Base-by-base conservation (phyloP, 129 eudicot species). In the Rutidosis leptorrhynchoides region DNA sequence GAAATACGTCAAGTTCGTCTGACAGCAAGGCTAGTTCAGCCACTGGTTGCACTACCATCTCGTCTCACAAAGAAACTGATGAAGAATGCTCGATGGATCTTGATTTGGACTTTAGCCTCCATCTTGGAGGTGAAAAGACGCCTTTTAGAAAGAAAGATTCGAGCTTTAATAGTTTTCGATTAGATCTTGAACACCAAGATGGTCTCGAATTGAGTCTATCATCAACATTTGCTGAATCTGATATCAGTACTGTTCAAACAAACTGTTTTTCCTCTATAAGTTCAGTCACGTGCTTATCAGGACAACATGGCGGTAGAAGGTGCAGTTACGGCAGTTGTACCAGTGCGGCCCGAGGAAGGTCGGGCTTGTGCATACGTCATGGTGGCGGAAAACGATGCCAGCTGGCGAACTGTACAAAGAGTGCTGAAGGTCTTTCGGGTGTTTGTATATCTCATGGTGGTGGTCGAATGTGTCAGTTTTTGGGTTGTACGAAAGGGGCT, bases 331-430 rank as follows among this genome's bases (percentile, higher is more conserved):
- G 78, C n/a, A 83, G 81, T 6, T 84, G 92, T 76, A 69, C 77
- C 29, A 79, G 80, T 1, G 91, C 91, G 26, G 86, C 96, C 40
- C 62, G 96, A 30, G 96, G 96, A 27, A 88, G 82, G 60, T 84
- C 96, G 6, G 96, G 96, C 19, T 43, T 88, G 66, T 88, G 92
- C 77, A 88, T 88, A 33, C 83, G 92, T 29, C 96, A 88, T 45
- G 96, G 96, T 37, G 96, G 96, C 23, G 96, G 96, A 15, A 88
- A 88, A 77, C 65, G 96, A 71, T 88, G 96, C 73, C 88, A 83
- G 65, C 75, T 25, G 52, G 89, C 78, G 52, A 78, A 82, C 43
- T 88, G 96, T 79, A 80, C 83, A 1, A 84, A 79, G 72, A 88
- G 96, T 45, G 96, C 96, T 7, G 96, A 88, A 74, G 96, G 89